Percentiles rank a stretch among this genome's conserved stretches.
phyloP scores from a whole-genome alignment of 2,329 filamentous ascomycete species.

The Lasiodiplodia gonubiensis region DNA sequence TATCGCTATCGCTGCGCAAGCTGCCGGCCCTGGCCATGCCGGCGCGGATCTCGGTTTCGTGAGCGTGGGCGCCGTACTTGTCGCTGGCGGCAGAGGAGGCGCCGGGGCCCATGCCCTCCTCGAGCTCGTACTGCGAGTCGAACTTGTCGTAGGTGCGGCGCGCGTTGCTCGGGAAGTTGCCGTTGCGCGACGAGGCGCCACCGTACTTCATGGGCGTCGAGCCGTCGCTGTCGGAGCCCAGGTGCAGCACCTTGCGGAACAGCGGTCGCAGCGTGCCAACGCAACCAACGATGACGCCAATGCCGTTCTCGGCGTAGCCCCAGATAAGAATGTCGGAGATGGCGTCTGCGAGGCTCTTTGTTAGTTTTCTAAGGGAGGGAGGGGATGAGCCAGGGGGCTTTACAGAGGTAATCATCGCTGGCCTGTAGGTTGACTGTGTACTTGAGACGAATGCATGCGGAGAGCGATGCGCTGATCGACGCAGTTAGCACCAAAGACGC shows the following conservation, averaged over 20 bases:
- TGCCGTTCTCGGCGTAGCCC: constrained; percentile 46
- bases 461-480: constrained; percentile 35
- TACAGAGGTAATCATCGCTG: constrained; percentile 40
- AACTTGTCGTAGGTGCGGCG: constrained; percentile 24
- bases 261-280: constrained; percentile 43
- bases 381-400: background rate
- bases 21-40: constrained; percentile 3
- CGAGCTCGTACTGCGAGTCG: constrained; percentile 26
- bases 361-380: background rate
- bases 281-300: constrained; percentile 44
- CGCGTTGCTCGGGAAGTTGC: constrained; percentile 6
- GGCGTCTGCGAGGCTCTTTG: constrained; percentile 30
- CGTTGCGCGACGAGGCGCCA: background rate
- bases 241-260: constrained; percentile 37
- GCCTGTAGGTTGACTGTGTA: constrained; percentile 45
- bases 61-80: constrained; percentile 7
- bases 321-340: constrained; percentile 45
- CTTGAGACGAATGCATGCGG: constrained; percentile 42
- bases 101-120: background rate
- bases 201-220: constrained; percentile 8
- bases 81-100: background rate
- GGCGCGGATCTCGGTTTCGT: constrained; percentile 17
- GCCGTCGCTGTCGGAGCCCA: constrained; percentile 29
- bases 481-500: background rate
- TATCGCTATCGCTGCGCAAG: constrained; percentile 18